Evolutionary conservation across 768 basidiomycete genomes (phyloP), one percentile per base, ranked within the genome.

Genomic region (Pulveroboletus frians): DNA sequence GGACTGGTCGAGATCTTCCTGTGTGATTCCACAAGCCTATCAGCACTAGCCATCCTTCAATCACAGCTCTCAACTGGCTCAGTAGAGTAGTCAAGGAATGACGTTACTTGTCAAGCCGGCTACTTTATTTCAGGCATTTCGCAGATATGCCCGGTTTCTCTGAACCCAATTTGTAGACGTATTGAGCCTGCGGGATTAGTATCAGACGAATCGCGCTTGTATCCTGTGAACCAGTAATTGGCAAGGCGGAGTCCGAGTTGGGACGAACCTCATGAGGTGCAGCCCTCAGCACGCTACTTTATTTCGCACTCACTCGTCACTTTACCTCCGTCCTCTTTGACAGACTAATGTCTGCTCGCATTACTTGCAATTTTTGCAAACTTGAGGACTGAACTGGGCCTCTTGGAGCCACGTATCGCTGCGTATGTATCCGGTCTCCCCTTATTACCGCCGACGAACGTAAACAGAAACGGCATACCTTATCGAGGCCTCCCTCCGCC

Each of bases 211-310:
- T 68, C 67, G 2, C 62, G 55, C 8, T 34, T 68, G 5, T 61
- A 69, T 31, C 48, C 40, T 23, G 42, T 44, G 26, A 37, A 29
- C 17, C 55, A 66, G 55, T n/a, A n/a, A n/a, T n/a, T n/a, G n/a
- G n/a, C n/a, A n/a, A n/a, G n/a, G n/a, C n/a, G n/a, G n/a, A n/a
- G 62, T 65, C 23, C 13, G 61, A 2, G 44, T 51, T 26, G 4
- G n/a, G n/a, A n/a, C n/a, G n/a, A n/a, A n/a, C n/a, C 55, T 53
- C 49, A 58, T 31, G 27, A 31, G 20, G 32, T 20, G 17, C 38
- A 82, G 78, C 73, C 81, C 26, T 80, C 80, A 2, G 77, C 69
- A 13, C 70, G 81, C 3, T 73, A 81, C 39, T 74, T 88, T 14
- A 56, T 80, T 23, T 73, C 78, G 2, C 72, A 71, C 39, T 65